Conservation (phyloP, 2,329 filamentous ascomycete species). For the Monosporascus ibericus region DNA sequence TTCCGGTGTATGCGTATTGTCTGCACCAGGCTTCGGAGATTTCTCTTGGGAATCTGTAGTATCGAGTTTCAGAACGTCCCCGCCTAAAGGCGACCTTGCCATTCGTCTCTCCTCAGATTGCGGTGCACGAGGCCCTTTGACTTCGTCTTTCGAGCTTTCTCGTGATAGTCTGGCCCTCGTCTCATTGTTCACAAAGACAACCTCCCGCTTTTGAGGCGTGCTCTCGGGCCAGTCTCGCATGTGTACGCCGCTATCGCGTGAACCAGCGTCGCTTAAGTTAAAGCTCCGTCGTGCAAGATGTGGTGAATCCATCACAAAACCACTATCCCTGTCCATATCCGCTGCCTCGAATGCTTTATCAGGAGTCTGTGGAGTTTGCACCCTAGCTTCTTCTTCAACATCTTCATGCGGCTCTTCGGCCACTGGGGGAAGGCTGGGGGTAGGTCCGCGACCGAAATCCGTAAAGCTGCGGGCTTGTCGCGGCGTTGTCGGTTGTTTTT, state of each 20-base stretch:
- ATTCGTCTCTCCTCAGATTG: constrained; percentile 21
- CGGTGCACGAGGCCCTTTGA: constrained; percentile 31
- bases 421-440: constrained; percentile 44
- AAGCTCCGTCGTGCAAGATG: constrained; percentile 29
- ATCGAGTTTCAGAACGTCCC: constrained; percentile 18
- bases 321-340: constrained; percentile 44
- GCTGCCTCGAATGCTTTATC: constrained; percentile 15
- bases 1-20: constrained; percentile 7
- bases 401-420: constrained; percentile 45
- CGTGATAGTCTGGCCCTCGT: constrained; percentile 25
- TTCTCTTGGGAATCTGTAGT: constrained; percentile 12
- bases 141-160: constrained; percentile 36
- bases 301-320: constrained; percentile 40
- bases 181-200: constrained; percentile 17
- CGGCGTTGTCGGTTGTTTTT: constrained; percentile 13
- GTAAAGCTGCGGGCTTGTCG: constrained; percentile 20
- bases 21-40: constrained; percentile 6
- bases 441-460: constrained; percentile 37
- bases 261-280: constrained; percentile 25
- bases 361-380: constrained; percentile 11
- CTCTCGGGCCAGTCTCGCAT: constrained; percentile 41
- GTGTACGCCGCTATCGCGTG: constrained; percentile 53
- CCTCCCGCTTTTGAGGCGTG: constrained; percentile 18
- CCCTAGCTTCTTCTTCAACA: constrained; percentile 29
- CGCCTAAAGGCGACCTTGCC: constrained; percentile 17